phyloP scores from a whole-genome alignment of 495 filamentous ascomycete species.

The Durotheca rogersii region DNA sequence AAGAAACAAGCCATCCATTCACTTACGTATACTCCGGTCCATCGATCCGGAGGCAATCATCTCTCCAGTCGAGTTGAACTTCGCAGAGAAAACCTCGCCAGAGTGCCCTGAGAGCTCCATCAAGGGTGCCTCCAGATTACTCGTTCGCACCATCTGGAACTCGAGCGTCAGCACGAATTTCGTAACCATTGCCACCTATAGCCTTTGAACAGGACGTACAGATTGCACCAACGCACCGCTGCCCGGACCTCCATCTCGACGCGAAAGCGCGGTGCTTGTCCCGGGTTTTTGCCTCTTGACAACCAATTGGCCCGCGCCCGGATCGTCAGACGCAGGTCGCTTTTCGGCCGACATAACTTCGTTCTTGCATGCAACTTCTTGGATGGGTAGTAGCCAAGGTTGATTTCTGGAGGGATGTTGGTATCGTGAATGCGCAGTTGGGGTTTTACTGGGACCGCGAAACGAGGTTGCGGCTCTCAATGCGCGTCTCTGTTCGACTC shows the following conservation, averaged over 20 bases:
- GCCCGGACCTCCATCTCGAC: slow-evolving; percentile 65
- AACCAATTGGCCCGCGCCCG: slow-evolving; percentile 76
- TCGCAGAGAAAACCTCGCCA: slow-evolving; percentile 85
- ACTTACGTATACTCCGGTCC: slow-evolving; percentile 85
- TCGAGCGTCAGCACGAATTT: slow-evolving; percentile 4
- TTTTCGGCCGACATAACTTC: slow-evolving; percentile 82
- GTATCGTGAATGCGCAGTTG: no score
- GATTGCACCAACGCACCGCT: slow-evolving; percentile 76
- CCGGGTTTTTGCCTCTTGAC: slow-evolving; percentile 88
- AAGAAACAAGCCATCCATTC: neutral
- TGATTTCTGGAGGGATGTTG: neutral
- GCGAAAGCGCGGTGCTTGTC: slow-evolving; percentile 58
- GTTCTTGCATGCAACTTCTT: neutral
- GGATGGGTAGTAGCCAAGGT: neutral
- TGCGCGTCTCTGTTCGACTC: no score
- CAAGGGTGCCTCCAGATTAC: slow-evolving; percentile 82
- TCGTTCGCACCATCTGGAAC: slow-evolving; percentile 74
- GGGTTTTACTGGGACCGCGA: no score
- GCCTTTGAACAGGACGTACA: slow-evolving; percentile 54
- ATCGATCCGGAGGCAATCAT: slow-evolving; percentile 93
- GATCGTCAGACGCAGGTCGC: slow-evolving; percentile 76
- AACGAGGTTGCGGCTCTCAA: no score
- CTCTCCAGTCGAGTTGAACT: slow-evolving; percentile 84
- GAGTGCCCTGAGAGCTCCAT: slow-evolving; percentile 87
- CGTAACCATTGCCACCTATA: neutral